Conservation (phyloP, 768 basidiomycete genomes). For the Suillus variegatus region DNA sequence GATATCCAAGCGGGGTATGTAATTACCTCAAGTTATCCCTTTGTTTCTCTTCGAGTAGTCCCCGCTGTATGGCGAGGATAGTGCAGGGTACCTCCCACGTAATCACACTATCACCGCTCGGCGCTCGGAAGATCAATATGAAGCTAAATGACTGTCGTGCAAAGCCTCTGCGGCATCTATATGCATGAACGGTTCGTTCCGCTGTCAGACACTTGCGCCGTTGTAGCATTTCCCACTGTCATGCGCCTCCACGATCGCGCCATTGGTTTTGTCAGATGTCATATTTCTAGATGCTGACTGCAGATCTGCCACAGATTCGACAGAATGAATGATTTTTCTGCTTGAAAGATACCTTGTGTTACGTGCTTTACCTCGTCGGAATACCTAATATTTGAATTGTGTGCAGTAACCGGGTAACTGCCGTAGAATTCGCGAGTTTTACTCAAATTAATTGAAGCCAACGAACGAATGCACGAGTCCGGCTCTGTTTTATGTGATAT, state of each 20-base stretch:
- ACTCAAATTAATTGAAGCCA: background rate
- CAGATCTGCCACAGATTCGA: background rate
- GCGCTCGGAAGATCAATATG: constrained; percentile 45
- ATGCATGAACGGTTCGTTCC: constrained; percentile 61
- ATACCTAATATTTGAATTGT: background rate
- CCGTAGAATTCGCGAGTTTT: background rate
- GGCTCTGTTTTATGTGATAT: background rate
- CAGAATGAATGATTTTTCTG: background rate
- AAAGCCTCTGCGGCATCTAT: constrained; percentile 9
- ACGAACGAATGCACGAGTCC: background rate
- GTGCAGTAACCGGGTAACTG: background rate
- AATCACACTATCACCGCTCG: constrained; percentile 41
- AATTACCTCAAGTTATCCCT: constrained; percentile 5
- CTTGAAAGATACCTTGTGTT: background rate
- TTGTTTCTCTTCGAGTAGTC: constrained; percentile 21
- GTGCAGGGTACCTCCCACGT: constrained; percentile 31
- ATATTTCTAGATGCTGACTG: background rate
- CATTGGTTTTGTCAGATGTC: background rate
- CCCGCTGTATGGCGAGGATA: constrained; percentile 34
- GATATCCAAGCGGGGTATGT: background rate
- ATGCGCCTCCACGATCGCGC: background rate
- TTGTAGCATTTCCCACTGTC: background rate
- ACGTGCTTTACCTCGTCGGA: constrained; percentile 6
- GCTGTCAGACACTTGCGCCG: constrained; percentile 51
- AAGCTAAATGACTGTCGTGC: constrained; percentile 59